Conservation (phyloP, 1,139 yeast species). For the Candida freyschussii region DNA sequence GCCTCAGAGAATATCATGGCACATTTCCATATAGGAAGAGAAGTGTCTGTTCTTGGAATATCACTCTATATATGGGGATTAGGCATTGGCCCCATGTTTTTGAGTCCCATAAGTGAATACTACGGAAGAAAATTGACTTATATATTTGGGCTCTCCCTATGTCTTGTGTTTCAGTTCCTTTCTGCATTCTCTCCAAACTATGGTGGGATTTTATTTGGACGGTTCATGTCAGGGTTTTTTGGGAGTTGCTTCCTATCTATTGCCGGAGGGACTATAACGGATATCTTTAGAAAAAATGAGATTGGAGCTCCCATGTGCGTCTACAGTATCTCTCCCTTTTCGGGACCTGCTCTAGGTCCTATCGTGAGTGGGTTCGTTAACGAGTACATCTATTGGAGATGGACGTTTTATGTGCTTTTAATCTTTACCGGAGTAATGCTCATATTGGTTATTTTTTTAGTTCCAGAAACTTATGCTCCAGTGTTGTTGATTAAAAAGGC, state of each 20-base stretch:
- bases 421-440: conserved; percentile 63
- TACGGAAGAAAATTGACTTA: conserved; percentile 72
- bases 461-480: conserved; percentile 76
- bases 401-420: conserved; percentile 59
- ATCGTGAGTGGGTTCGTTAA: conserved; percentile 61
- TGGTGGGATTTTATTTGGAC: conserved; percentile 57
- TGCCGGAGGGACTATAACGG: conserved; percentile 76
- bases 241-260: conserved; percentile 69
- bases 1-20: conserved; percentile 43
- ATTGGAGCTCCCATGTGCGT: conserved; percentile 69
- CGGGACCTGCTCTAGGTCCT: conserved; percentile 75
- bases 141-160: conserved; percentile 50
- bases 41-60: conserved; percentile 57
- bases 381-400: conserved; percentile 46
- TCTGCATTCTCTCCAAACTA: conserved; percentile 63
- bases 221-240: conserved; percentile 65
- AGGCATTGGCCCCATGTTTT: conserved; percentile 69
- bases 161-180: conserved; percentile 58
- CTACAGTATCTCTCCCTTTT: conserved; percentile 66
- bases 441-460: conserved; percentile 38
- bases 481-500: conserved; percentile 58
- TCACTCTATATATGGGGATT: conserved; percentile 70
- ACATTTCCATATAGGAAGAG: conserved; percentile 48
- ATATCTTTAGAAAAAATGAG: conserved; percentile 50
- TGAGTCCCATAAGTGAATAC: conserved; percentile 79